Evolutionary conservation across 1,139 yeast species (phyloP).

Genomic region (Geotrichum australiense): DNA sequence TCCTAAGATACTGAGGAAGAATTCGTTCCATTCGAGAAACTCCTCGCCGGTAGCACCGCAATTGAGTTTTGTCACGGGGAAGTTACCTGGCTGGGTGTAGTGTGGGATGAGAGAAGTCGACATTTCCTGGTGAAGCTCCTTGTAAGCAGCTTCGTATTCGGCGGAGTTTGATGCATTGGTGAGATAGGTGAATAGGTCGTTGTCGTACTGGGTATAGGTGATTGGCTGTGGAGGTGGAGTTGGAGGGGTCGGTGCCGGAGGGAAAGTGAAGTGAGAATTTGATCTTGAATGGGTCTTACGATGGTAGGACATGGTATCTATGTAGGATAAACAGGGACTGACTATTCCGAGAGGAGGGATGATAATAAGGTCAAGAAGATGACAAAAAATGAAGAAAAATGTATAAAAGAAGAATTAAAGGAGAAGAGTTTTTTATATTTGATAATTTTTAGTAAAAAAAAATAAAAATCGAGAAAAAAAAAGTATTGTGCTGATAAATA

Average conservation of each 20-base stretch:
- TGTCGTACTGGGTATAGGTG: constrained; percentile 11
- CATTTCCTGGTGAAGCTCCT: constrained; percentile 13
- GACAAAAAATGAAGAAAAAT: too few relatives aligned
- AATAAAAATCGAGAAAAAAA: too few relatives aligned
- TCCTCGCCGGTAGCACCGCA: constrained; percentile 17
- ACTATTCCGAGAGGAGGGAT: too few relatives aligned
- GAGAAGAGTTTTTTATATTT: too few relatives aligned
- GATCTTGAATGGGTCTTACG: background rate
- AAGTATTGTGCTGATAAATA: too few relatives aligned
- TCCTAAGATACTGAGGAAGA: constrained; percentile 9
- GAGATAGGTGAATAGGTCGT: constrained; percentile 11
- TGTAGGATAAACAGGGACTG: too few relatives aligned
- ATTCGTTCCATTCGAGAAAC: constrained; percentile 12
- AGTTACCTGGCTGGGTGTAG: constrained; percentile 9
- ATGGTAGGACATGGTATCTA: background rate
- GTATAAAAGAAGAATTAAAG: too few relatives aligned
- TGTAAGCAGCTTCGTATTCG: constrained; percentile 14
- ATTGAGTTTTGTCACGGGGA: constrained; percentile 11
- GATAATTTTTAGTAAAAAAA: too few relatives aligned
- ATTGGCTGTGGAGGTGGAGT: constrained; percentile 1
- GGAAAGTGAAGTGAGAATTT: background rate
- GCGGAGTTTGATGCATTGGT: constrained; percentile 15
- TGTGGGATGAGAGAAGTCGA: constrained; percentile 9
- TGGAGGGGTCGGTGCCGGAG: constrained; percentile 1
- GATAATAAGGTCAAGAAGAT: too few relatives aligned